phyloP scores from a whole-genome alignment of 257 asterid species.

The Plantago major region DNA sequence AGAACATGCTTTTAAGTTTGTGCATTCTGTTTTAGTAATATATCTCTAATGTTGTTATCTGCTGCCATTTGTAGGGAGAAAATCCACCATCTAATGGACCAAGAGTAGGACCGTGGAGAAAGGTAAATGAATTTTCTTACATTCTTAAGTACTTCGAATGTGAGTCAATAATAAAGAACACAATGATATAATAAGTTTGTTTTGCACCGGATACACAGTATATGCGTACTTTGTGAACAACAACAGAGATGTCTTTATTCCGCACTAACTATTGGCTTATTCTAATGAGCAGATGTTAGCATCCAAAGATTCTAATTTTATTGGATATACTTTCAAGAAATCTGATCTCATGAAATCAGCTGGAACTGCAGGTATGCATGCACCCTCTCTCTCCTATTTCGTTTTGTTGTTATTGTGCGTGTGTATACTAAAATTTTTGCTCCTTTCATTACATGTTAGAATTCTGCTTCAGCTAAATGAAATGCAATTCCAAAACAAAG shows the following conservation, averaged over 20 bases:
- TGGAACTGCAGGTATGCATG: slow-evolving; percentile 59
- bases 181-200: neutral
- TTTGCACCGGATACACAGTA: neutral
- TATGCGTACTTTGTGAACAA: neutral
- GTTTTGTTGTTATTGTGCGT: too few species aligned
- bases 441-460: too few species aligned
- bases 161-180: neutral
- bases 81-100: slow-evolving; percentile 60
- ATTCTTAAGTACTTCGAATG: neutral
- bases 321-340: slow-evolving; percentile 95
- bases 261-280: neutral
- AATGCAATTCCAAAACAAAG: too few species aligned
- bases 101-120: slow-evolving; percentile 96
- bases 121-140: slow-evolving; percentile 42
- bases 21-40: slow-evolving; percentile 1
- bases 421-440: too few species aligned
- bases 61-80: slow-evolving; percentile 46
- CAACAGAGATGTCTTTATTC: neutral
- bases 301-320: slow-evolving; percentile 88
- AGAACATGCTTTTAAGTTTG: neutral
- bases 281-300: slow-evolving; percentile 73
- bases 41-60: slow-evolving; percentile 11
- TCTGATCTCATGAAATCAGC: slow-evolving; percentile 76
- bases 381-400: too few species aligned
- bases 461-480: too few species aligned